Evolutionary conservation across 805 yeast species (phyloP).

Genomic region (Starmerella gropengiesseri): DNA sequence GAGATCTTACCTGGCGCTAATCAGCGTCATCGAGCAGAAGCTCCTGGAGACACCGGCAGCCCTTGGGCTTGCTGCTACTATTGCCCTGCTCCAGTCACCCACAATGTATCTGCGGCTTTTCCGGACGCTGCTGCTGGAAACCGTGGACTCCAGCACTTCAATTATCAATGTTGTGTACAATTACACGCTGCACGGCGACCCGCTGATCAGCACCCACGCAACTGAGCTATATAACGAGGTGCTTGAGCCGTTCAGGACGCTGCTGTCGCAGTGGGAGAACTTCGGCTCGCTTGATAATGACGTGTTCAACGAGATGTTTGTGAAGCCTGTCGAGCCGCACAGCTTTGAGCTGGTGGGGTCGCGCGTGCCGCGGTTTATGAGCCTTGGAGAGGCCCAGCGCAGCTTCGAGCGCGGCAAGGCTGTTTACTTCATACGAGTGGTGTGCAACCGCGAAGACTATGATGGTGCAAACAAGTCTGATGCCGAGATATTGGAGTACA

Average conservation of each 20-base stretch:
- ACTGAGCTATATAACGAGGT: constrained; percentile 36
- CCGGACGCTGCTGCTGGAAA: constrained; percentile 33
- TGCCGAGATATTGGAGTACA: constrained; percentile 41
- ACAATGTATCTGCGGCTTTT: constrained; percentile 50
- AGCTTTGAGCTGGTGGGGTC: constrained; percentile 22
- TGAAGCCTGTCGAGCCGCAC: constrained; percentile 24
- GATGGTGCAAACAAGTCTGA: constrained; percentile 64
- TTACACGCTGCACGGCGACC: constrained; percentile 55
- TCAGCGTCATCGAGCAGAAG: constrained; percentile 37
- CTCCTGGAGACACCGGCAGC: background rate
- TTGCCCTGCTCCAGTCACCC: constrained; percentile 35
- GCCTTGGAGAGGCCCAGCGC: constrained; percentile 23
- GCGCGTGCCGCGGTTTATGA: constrained; percentile 34
- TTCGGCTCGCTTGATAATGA: constrained; percentile 48
- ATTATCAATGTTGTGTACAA: constrained; percentile 44
- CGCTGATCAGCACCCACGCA: constrained; percentile 37
- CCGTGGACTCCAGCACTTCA: constrained; percentile 29
- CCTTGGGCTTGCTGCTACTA: background rate
- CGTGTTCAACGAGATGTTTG: constrained; percentile 54
- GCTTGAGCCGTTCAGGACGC: constrained; percentile 48
- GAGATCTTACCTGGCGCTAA: constrained; percentile 34
- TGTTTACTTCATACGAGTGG: constrained; percentile 47
- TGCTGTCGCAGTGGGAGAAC: constrained; percentile 55
- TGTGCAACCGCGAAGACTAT: constrained; percentile 47
- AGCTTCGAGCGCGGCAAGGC: constrained; percentile 53